Evolutionary conservation across 495 filamentous ascomycete genomes (phyloP).

Genomic region (Trichoderma gamsii): DNA sequence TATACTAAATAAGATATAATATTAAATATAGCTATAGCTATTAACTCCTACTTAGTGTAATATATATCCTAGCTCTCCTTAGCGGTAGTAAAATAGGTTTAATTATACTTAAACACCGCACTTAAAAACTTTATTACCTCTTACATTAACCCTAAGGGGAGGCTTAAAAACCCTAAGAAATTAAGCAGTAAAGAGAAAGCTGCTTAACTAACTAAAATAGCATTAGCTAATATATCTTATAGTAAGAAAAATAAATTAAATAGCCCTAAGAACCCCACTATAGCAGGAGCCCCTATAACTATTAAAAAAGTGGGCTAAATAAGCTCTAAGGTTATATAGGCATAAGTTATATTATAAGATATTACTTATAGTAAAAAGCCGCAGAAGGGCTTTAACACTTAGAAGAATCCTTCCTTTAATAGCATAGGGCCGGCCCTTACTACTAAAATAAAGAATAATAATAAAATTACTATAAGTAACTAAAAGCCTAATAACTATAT

Average conservation of each 20-base stretch:
- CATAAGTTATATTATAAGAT: background rate
- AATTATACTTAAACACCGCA: background rate
- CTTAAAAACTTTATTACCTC: background rate
- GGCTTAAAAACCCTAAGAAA: background rate
- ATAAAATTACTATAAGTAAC: background rate
- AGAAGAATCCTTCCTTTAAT: background rate
- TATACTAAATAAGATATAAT: background rate
- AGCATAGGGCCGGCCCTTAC: background rate
- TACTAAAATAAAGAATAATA: background rate
- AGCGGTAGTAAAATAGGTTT: background rate
- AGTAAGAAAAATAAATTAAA: background rate
- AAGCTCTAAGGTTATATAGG: background rate
- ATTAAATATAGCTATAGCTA: background rate
- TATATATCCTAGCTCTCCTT: background rate
- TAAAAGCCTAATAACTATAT: background rate
- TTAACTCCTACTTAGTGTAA: background rate
- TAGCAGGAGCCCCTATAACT: background rate
- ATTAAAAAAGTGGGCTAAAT: background rate
- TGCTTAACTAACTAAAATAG: background rate
- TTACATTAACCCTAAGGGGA: background rate
- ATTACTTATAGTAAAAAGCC: background rate
- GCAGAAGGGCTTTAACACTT: background rate
- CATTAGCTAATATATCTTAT: background rate
- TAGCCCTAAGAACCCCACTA: background rate
- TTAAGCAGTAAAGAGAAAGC: background rate